Percentiles rank a stretch among this genome's conserved stretches.
Evolutionary conservation across 2,329 filamentous ascomycete genomes (phyloP).

Genomic region (Aspergillus intermedius): DNA sequence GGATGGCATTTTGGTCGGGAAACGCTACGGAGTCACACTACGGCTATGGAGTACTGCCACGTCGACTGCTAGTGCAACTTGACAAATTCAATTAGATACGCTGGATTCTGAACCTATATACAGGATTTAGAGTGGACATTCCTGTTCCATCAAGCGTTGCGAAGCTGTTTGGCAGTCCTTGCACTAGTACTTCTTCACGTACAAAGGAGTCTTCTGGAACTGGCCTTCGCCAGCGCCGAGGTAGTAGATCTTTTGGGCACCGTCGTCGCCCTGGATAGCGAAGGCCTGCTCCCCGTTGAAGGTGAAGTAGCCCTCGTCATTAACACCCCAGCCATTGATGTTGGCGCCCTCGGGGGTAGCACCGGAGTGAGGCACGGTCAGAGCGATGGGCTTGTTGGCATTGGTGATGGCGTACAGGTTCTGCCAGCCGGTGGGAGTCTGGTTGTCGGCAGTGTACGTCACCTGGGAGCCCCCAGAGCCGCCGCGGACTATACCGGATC

Average conservation of each 20-base stretch:
- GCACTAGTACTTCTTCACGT: slow-evolving; percentile 21
- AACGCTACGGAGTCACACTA: background rate
- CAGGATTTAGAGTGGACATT: no score
- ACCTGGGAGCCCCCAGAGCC: slow-evolving; percentile 13
- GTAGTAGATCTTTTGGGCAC: slow-evolving; percentile 22
- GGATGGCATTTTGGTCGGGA: no score
- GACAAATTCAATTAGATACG: no score
- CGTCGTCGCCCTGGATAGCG: slow-evolving; percentile 19
- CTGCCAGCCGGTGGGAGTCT: slow-evolving; percentile 22
- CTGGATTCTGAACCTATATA: no score
- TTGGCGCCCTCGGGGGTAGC: slow-evolving; percentile 17
- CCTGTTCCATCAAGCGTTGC: no score
- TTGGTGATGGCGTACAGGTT: slow-evolving; percentile 22
- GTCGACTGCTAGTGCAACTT: no score
- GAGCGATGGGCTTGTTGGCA: slow-evolving; percentile 11
- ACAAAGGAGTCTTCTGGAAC: slow-evolving; percentile 7
- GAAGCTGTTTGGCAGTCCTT: slow-evolving; percentile 11
- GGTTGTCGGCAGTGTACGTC: slow-evolving; percentile 17
- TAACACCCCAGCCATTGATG: slow-evolving; percentile 18
- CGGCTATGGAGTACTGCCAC: no score
- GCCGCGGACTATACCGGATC: slow-evolving; percentile 8
- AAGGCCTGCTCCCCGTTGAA: slow-evolving; percentile 20
- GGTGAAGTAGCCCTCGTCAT: slow-evolving; percentile 21
- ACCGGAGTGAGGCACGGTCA: slow-evolving; percentile 24
- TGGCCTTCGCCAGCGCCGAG: slow-evolving; percentile 18